These are phyloP conservation scores for Taphrina sp. DNA, from an alignment of 1,139 yeast species.

Conservation along the genomic window DNA sequence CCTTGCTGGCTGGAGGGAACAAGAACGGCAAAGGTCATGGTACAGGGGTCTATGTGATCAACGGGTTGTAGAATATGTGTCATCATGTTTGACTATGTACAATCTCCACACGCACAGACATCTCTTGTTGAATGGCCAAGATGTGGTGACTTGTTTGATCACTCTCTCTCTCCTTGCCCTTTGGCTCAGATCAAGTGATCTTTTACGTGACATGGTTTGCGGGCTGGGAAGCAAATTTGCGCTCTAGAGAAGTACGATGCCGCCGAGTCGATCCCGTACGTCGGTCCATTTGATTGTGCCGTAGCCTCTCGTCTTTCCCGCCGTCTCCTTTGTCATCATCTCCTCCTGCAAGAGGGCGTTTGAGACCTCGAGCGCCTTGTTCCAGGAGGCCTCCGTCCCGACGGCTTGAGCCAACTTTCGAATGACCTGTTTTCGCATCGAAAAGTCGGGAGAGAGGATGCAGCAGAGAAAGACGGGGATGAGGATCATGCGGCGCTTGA, in stretches of 20 bases:
- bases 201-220: no score
- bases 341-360: slow-evolving; percentile 1
- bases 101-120: no score
- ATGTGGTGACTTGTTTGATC: no score
- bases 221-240: neutral
- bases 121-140: no score
- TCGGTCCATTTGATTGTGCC: slow-evolving; percentile 9
- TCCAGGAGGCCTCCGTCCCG: slow-evolving; percentile 24
- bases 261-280: slow-evolving; percentile 11
- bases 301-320: slow-evolving; percentile 1
- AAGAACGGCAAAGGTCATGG: no score
- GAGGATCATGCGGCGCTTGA: slow-evolving; percentile 22
- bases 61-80: no score
- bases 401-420: slow-evolving; percentile 3
- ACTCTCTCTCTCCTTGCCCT: no score
- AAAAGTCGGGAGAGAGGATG: slow-evolving; percentile 15
- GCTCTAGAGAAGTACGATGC: neutral
- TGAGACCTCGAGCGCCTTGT: slow-evolving; percentile 25
- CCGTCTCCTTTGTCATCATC: neutral
- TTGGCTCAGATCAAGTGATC: no score
- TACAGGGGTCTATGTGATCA: no score
- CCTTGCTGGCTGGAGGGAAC: no score
- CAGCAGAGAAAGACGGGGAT: slow-evolving; percentile 28
- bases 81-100: no score
- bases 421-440: slow-evolving; percentile 5